Evolutionary conservation across 345 rosid genomes (phyloP).

Genomic region (Arabidopsis thaliana): TAIR10.1 NC_003075.7:16761501-16762000

Average conservation of each 20-base stretch:
- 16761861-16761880: constrained; percentile 91
- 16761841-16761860: constrained; percentile 70
- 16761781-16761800: constrained; percentile 58
- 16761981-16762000: constrained; percentile 88
- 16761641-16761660: constrained; percentile 59
- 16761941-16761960: constrained; percentile 91
- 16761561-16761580: constrained; percentile 79
- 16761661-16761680: constrained; percentile 33
- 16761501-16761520: constrained; percentile 54
- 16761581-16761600: constrained; percentile 82
- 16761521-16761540: constrained; percentile 74
- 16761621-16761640: constrained; percentile 73
- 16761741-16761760: constrained; percentile 77
- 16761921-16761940: constrained; percentile 92
- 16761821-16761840: constrained; percentile 65
- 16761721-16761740: constrained; percentile 83
- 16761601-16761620: constrained; percentile 76
- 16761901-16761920: constrained; percentile 93
- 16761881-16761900: constrained; percentile 82
- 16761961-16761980: constrained; percentile 87
- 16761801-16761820: constrained; percentile 81
- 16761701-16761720: constrained; percentile 90
- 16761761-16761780: constrained; percentile 68
- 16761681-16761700: constrained; percentile 53
- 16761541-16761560: constrained; percentile 75